Conservation (phyloP, 1,284 basidiomycete species). For the Leucoagaricus sp. region DNA sequence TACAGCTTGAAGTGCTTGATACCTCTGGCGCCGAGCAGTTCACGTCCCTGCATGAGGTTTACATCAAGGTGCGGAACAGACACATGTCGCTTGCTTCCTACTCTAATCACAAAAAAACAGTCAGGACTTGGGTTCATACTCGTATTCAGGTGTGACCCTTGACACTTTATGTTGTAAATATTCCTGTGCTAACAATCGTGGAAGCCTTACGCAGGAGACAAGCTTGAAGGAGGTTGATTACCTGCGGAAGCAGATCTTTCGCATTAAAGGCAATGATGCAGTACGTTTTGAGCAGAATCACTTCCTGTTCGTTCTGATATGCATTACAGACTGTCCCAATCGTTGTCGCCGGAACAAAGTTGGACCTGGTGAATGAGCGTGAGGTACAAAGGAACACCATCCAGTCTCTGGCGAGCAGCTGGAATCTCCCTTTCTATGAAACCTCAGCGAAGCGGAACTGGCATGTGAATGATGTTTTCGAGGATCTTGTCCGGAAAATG, state of each 20-base stretch:
- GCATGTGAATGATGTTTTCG: conserved; percentile 79
- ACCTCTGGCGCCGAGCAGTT: conserved; percentile 92
- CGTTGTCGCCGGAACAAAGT: conserved; percentile 87
- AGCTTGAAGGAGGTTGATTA: conserved; percentile 77
- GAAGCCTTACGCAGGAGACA: conserved; percentile 75
- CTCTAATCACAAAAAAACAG: conserved; percentile 33
- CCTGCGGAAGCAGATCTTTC: conserved; percentile 78
- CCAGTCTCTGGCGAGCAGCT: conserved; percentile 62
- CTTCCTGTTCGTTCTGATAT: conserved; percentile 3
- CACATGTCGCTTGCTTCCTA: conserved; percentile 4
- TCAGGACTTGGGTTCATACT: conserved; percentile 78
- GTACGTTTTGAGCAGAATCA: conserved; percentile 38
- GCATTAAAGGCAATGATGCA: conserved; percentile 70
- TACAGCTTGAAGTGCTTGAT: conserved; percentile 82
- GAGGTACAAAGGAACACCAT: conserved; percentile 74
- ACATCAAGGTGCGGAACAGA: conserved; percentile 60
- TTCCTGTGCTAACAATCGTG: neutral
- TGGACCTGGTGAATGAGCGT: conserved; percentile 81
- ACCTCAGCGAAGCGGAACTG: conserved; percentile 83
- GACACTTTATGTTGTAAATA: neutral
- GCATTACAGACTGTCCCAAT: conserved; percentile 65
- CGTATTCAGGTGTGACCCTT: conserved; percentile 67
- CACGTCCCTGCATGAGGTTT: conserved; percentile 74
- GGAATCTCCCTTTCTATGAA: conserved; percentile 83
- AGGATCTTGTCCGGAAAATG: conserved; percentile 79